Conservation (phyloP, 1,284 basidiomycete genomes). For the Ganoderma lingzhi region DNA sequence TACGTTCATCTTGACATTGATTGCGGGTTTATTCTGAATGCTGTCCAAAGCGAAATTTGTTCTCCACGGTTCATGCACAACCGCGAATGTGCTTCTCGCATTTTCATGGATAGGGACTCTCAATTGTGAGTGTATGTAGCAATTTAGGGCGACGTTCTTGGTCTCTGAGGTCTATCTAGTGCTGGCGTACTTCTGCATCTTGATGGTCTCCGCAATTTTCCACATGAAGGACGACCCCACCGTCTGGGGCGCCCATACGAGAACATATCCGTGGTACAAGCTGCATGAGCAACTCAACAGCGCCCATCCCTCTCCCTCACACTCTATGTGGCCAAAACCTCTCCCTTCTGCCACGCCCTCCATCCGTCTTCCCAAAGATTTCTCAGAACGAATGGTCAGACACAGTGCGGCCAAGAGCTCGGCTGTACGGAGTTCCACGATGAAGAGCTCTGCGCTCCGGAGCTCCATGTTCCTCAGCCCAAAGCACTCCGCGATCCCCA, state of each 20-base stretch:
- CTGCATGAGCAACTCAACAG: constrained; percentile 35
- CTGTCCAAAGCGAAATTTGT: constrained; percentile 19
- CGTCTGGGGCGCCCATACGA: constrained; percentile 63
- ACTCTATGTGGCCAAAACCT: constrained; percentile 34
- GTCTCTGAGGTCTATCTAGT: constrained; percentile 42
- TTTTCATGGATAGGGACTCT: constrained; percentile 71
- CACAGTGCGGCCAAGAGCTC: constrained; percentile 21
- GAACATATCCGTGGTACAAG: constrained; percentile 51
- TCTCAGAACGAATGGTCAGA: constrained; percentile 30
- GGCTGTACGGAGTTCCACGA: constrained; percentile 16
- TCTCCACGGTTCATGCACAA: constrained; percentile 53
- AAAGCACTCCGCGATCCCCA: constrained; percentile 17
- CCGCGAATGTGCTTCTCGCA: constrained; percentile 63
- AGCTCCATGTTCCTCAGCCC: constrained; percentile 25
- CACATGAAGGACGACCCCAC: constrained; percentile 50
- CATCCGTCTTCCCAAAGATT: constrained; percentile 30
- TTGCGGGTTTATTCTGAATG: background rate
- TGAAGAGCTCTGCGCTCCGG: constrained; percentile 19
- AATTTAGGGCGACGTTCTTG: constrained; percentile 6
- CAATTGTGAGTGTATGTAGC: constrained; percentile 52
- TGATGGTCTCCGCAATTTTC: constrained; percentile 46
- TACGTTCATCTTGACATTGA: background rate
- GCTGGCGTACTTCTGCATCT: constrained; percentile 50
- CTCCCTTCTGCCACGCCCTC: constrained; percentile 27
- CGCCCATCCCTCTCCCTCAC: constrained; percentile 35